Conservation (phyloP, 441 rosid species). For the Gossypium schwendimanii region DNA sequence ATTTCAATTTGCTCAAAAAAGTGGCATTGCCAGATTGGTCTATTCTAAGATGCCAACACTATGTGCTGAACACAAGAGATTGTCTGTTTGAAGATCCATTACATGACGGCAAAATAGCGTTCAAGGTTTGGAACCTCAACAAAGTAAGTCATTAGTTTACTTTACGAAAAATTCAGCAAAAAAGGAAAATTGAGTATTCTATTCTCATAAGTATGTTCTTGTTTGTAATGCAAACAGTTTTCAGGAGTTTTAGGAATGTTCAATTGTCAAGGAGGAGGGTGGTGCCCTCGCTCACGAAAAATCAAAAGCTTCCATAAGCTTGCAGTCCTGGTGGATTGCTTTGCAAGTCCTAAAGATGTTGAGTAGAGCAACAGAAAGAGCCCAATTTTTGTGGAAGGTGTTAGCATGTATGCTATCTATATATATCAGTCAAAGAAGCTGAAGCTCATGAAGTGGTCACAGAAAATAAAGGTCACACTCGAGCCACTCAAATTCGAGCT, state of each 20-base stretch:
- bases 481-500: slow-evolving; percentile 21
- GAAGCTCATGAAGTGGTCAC: slow-evolving; percentile 13
- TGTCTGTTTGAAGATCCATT: slow-evolving; percentile 67
- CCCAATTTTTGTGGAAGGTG: slow-evolving; percentile 15
- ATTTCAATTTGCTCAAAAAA: slow-evolving; percentile 46
- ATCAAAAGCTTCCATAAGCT: slow-evolving; percentile 13
- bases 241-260: slow-evolving; percentile 24
- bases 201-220: too few species aligned
- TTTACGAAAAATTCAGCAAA: too few species aligned
- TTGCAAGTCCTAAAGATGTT: slow-evolving; percentile 16
- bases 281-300: slow-evolving; percentile 12
- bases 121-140: slow-evolving; percentile 85
- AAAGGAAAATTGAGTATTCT: too few species aligned
- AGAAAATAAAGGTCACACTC: slow-evolving; percentile 13
- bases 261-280: slow-evolving; percentile 33
- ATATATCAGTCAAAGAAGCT: slow-evolving; percentile 13
- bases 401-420: slow-evolving; percentile 11
- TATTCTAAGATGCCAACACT: slow-evolving; percentile 49
- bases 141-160: slow-evolving; percentile 27
- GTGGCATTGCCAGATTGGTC: slow-evolving; percentile 63
- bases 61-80: slow-evolving; percentile 71
- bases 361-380: slow-evolving; percentile 19
- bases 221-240: neutral
- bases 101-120: slow-evolving; percentile 68
- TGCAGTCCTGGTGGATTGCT: slow-evolving; percentile 4